Base-by-base conservation (phyloP, 352 stramenopile species). In the Phytophthora crassamura region DNA sequence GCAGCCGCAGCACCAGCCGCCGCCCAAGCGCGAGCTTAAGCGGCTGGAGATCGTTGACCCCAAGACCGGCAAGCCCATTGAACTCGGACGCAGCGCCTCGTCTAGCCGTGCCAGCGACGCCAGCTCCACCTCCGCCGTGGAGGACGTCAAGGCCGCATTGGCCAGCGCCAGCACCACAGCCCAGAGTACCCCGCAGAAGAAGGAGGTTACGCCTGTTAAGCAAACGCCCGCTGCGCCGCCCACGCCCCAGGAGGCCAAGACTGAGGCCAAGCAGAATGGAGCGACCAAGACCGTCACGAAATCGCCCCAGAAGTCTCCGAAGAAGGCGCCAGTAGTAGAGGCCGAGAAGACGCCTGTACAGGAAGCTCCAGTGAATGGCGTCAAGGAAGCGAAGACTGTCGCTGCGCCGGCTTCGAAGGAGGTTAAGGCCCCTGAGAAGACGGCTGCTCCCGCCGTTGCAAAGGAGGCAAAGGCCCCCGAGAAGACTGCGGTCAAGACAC, bases 11-110 rank as follows among this genome's bases (percentile, higher is more conserved):
- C 48, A 73, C 32, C 74, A 82, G 33, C 72, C 68, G 11, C 79
- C 73, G 4, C 64, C 69, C 1, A 82, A 84, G 46, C 81, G 83
- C 0, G 75, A 90, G 53, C 65, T 35, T 3, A 90, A 90, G 55
- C 54, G 51, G 25, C 59, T 84, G 4, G 22, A 71, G 36, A 89
- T 91, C 43, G 53, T 86, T 39, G 69, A 89, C 60, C 80, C 80
- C n/a, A 78, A 78, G 52, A 89, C 80, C 15, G 69, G 72, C 2
- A 61, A 78, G 53, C 61, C 59, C 0, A 79, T 88, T 43, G 67
- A 80, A n/a, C 25, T 72, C 5, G 51, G 56, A n/a, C 67, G 64
- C 30, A 62, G 47, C 7, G 46, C 64, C 16, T 59, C 67, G 22
- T 69, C 56, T 1, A 36, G 28, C 51, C 62, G 51, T 16, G 0